A percentile compares a stretch with the other conserved stretches of the same genome.
These are phyloP conservation scores for Pythium insidiosum DNA, from an alignment of 352 stramenopile species.

Conservation along the genomic window DNA sequence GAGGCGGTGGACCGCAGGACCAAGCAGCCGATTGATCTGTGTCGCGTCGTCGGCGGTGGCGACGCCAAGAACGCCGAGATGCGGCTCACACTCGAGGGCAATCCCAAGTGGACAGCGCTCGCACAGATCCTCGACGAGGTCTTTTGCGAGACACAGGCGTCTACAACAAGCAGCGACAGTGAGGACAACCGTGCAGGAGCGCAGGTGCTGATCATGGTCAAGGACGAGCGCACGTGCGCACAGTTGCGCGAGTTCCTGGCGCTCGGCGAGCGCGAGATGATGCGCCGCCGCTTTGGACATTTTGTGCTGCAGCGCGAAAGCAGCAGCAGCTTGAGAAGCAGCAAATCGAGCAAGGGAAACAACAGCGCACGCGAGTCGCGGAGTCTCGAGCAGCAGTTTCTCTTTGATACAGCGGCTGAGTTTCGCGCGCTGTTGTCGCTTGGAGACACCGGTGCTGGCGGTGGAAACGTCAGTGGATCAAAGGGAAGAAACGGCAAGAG, in stretches of 20 bases:
- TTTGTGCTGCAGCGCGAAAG: slow-evolving; percentile 70
- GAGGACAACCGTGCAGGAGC: slow-evolving; percentile 32
- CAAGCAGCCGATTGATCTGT: slow-evolving; percentile 28
- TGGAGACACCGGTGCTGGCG: background rate
- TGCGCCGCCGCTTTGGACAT: slow-evolving; percentile 73
- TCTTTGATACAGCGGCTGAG: slow-evolving; percentile 39
- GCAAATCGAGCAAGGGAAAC: slow-evolving; percentile 48
- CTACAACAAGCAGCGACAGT: slow-evolving; percentile 14
- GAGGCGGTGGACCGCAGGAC: slow-evolving; percentile 59
- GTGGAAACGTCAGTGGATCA: background rate
- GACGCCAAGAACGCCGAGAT: slow-evolving; percentile 31
- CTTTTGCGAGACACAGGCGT: slow-evolving; percentile 29
- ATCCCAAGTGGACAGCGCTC: slow-evolving; percentile 93
- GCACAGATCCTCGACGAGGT: slow-evolving; percentile 91
- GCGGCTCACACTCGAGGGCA: slow-evolving; percentile 76
- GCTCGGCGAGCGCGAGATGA: slow-evolving; percentile 73
- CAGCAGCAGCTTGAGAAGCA: no score
- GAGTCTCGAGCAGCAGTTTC: slow-evolving; percentile 50
- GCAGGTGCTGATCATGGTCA: slow-evolving; percentile 78
- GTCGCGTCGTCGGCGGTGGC: slow-evolving; percentile 9
- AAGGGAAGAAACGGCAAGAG: slow-evolving; percentile 20
- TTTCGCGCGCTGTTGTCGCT: slow-evolving; percentile 14
- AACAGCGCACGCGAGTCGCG: slow-evolving; percentile 25
- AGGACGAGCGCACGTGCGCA: slow-evolving; percentile 80
- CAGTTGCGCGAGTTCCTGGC: slow-evolving; percentile 81